Evolutionary conservation across 163 green algal species (phyloP), one percentile per base, ranked within the genome.

Genomic region (Chlorella variabilis): DNA sequence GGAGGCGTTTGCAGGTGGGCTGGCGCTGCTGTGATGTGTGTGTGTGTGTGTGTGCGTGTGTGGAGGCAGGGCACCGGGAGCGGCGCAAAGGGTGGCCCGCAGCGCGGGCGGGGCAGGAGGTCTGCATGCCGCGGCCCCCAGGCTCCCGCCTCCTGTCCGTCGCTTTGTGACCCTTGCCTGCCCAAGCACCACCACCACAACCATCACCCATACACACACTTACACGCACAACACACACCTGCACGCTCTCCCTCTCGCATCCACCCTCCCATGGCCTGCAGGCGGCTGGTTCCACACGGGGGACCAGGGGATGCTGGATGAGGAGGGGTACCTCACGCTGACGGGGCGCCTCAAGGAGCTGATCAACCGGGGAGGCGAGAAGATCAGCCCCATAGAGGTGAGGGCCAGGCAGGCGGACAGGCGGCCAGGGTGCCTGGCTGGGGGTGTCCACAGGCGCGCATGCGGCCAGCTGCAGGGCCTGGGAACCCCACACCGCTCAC

Each of bases 341-440:
- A 95, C 91, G 27, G 94, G 94, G 0, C 88, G 94, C 66, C 88
- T 97, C 80, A 98, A 98, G 88, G 94, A 98, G 90, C 91, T 97
- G 41, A 98, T 98, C 90, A 98, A 97, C 89, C 79, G 94, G 0
- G 94, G 93, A 8, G 94, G 94, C 25, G 93, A 98, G 84, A 98
- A 98, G 89, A 96, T 98, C 71, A 93, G 85, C 1, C 94, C 94
- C 18, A 83, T 95, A 42, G 93, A 97, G 88, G 88, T 93, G 49
- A 0, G 59, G 45, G 45, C 11, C 11, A 54, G 45, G 45, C 11
- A 54, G 45, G 45, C 11, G 45, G 45, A 15, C 11, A 15, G 45
- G 45, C 11, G 45, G 45, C 15, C 11, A 54, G 11, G 45, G 45
- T 23, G 45, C 45, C 45, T 54, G 11, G 45, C 45, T 54, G 11